Conservation (phyloP, 108 stramenopile species). For the Aurantiochytrium sp. region DNA sequence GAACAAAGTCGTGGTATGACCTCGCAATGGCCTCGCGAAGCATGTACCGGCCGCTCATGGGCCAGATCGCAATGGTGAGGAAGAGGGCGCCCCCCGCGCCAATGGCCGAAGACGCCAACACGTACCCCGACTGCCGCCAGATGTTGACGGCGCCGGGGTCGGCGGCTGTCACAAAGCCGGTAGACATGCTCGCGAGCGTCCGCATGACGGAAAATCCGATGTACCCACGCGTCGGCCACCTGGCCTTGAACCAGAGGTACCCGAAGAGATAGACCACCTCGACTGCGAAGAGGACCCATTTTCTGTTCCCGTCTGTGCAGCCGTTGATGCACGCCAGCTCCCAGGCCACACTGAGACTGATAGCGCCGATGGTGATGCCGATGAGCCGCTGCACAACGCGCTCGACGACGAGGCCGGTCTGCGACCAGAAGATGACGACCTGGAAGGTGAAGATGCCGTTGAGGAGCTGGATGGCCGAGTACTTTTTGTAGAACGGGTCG, state of each 20-base stretch:
- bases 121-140: not conserved
- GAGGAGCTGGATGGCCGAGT: not conserved
- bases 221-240: not conserved
- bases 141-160: not conserved
- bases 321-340: conserved; percentile 13
- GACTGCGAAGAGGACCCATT: not conserved
- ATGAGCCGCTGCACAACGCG: not conserved
- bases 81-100: not conserved
- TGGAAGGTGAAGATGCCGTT: not conserved
- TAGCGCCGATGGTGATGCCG: not conserved
- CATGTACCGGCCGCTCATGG: not conserved
- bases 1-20: not conserved
- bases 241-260: not conserved
- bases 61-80: not conserved
- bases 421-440: not conserved
- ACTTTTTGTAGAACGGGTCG: not conserved
- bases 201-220: not conserved
- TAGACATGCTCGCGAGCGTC: not conserved
- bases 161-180: not conserved
- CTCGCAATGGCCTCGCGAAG: not conserved
- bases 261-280: not conserved
- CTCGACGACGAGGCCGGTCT: not conserved
- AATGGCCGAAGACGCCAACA: not conserved
- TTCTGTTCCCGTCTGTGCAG: not conserved
- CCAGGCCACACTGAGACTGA: not conserved